A percentile compares a stretch with the other conserved stretches of the same genome.
These are phyloP conservation scores for Akanthomyces lecanii DNA, from an alignment of 2,329 filamentous ascomycete genomes.

Conservation along the genomic window DNA sequence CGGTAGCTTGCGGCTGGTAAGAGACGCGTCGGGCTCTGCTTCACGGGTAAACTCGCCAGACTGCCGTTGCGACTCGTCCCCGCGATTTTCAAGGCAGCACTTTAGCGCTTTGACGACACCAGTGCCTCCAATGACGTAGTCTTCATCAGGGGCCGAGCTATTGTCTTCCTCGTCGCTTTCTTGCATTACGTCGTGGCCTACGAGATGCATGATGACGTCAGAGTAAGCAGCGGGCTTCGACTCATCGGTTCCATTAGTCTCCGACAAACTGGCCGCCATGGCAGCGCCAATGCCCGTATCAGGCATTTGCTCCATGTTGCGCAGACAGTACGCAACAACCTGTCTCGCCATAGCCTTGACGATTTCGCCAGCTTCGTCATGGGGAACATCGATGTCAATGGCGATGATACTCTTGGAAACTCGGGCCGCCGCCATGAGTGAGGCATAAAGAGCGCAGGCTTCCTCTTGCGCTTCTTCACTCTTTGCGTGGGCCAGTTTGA, in stretches of 20 bases:
- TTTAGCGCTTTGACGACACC: constrained; percentile 91
- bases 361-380: constrained; percentile 76
- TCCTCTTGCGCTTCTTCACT: constrained; percentile 84
- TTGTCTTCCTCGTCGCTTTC: constrained; percentile 57
- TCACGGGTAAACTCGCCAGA: constrained; percentile 52
- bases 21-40: constrained; percentile 46
- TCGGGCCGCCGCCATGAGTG: constrained; percentile 79
- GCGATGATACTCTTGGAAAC: constrained; percentile 81
- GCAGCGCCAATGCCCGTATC: constrained; percentile 56
- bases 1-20: constrained; percentile 38
- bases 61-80: constrained; percentile 54
- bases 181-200: constrained; percentile 60
- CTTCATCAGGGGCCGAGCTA: constrained; percentile 74
- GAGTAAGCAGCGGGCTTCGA: constrained; percentile 49
- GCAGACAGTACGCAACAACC: constrained; percentile 88
- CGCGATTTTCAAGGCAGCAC: constrained; percentile 81
- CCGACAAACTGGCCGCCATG: constrained; percentile 40
- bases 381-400: constrained; percentile 86
- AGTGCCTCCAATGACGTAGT: constrained; percentile 93
- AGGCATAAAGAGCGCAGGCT: constrained; percentile 89
- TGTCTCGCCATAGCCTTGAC: constrained; percentile 90
- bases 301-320: constrained; percentile 80
- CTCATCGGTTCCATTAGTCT: constrained; percentile 30
- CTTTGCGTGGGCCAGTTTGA: constrained; percentile 66
- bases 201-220: constrained; percentile 80